phyloP scores from a whole-genome alignment of 805 yeast species.

The Scheffersomyces coipomensis region DNA sequence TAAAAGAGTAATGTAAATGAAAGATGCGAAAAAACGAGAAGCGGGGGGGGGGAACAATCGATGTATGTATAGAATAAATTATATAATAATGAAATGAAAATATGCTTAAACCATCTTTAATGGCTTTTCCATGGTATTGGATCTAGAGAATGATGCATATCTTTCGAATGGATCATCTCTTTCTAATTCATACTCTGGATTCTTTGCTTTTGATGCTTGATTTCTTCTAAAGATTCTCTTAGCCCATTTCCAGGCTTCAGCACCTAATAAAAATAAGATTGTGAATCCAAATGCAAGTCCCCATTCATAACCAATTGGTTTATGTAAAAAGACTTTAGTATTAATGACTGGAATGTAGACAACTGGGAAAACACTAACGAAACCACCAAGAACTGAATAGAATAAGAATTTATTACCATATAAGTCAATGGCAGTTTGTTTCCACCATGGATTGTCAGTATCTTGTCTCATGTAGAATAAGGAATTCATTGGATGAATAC shows the following conservation, averaged over 20 bases:
- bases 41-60: too few species aligned
- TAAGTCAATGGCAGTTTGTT: conserved; percentile 31
- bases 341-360: conserved; percentile 41
- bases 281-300: conserved; percentile 34
- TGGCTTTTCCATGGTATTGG: conserved; percentile 28
- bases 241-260: conserved; percentile 40
- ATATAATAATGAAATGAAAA: too few species aligned
- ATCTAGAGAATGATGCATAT: conserved; percentile 39
- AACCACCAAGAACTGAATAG: conserved; percentile 37
- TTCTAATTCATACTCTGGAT: conserved; percentile 39
- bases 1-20: too few species aligned
- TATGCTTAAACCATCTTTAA: too few species aligned
- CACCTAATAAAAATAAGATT: conserved; percentile 26
- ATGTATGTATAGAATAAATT: too few species aligned
- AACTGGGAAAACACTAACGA: conserved; percentile 37
- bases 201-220: conserved; percentile 11
- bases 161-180: conserved; percentile 39
- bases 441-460: conserved; percentile 35
- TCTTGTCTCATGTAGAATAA: conserved; percentile 37
- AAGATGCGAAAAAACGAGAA: too few species aligned
- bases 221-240: conserved; percentile 33
- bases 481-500: conserved; percentile 34
- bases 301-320: conserved; percentile 40
- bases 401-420: conserved; percentile 37
- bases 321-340: conserved; percentile 36